Evolutionary conservation across 176 grass and related monocot genomes (phyloP).

Genomic region (Microstegium vimineum): DNA sequence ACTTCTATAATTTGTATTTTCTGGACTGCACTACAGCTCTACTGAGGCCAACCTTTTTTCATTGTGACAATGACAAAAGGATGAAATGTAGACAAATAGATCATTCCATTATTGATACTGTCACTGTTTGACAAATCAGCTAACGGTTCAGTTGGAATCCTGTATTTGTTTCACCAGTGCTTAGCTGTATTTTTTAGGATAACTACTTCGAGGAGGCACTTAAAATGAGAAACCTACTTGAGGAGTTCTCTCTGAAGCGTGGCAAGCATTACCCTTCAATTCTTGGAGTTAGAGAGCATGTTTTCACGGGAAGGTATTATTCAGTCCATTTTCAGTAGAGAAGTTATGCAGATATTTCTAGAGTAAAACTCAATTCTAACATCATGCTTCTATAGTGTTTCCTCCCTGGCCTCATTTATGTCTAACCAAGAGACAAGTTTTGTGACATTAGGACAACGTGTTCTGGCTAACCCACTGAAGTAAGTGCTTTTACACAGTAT

Average conservation of each 20-base stretch:
- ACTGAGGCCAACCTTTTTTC: background rate
- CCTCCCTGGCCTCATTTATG: conserved; percentile 91
- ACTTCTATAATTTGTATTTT: too few species aligned
- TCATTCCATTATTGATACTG: background rate
- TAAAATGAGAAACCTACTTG: conserved; percentile 96
- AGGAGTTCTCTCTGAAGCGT: conserved; percentile 72
- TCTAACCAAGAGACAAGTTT: conserved; percentile 95
- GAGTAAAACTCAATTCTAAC: conserved; percentile 15
- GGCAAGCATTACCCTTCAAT: conserved; percentile 74
- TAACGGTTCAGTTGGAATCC: background rate
- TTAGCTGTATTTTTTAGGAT: conserved; percentile 56
- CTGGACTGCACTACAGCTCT: too few species aligned
- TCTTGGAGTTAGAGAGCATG: conserved; percentile 93
- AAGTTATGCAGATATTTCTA: background rate
- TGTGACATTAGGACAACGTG: conserved; percentile 92
- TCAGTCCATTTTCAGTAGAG: background rate
- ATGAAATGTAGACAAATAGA: background rate
- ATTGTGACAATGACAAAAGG: background rate
- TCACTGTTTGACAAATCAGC: background rate
- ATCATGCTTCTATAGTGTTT: conserved; percentile 57
- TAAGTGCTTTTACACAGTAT: conserved; percentile 35
- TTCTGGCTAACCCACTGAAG: conserved; percentile 91
- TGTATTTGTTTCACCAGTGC: background rate
- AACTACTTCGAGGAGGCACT: conserved; percentile 98
- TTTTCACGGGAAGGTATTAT: conserved; percentile 90